These are phyloP conservation scores for Tubosaeta sp. DNA, from an alignment of 768 basidiomycete genomes.

Conservation along the genomic window DNA sequence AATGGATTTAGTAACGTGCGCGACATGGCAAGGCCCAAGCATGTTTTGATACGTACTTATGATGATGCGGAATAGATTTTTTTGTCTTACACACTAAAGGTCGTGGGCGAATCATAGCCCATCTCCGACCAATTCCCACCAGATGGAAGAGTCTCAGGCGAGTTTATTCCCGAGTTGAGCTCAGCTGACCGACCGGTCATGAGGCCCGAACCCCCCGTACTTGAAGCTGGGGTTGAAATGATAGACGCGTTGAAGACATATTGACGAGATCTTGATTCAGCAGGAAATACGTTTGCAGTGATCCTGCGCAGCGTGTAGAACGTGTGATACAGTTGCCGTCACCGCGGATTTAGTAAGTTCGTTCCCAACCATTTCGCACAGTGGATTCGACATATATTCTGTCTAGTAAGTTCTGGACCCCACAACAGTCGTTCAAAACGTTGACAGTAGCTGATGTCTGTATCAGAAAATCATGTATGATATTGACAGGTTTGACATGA, in stretches of 20 bases:
- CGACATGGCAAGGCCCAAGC: neutral
- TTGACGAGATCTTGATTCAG: neutral
- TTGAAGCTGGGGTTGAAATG: neutral
- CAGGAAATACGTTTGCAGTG: neutral
- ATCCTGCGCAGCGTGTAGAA: neutral
- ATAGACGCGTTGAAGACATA: neutral
- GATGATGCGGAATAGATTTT: slow-evolving; percentile 12
- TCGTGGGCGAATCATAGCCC: neutral
- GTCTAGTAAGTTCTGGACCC: neutral
- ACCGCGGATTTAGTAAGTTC: neutral
- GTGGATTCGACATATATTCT: neutral
- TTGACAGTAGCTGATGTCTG: neutral
- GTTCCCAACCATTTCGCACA: neutral
- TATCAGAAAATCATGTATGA: neutral
- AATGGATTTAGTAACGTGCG: slow-evolving; percentile 13
- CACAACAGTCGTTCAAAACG: neutral
- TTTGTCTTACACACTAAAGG: neutral
- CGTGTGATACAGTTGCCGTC: neutral
- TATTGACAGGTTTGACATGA: neutral
- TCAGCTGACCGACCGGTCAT: neutral
- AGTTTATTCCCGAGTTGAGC: neutral
- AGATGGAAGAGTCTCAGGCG: neutral
- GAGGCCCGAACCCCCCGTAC: neutral
- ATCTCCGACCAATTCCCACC: slow-evolving; percentile 8
- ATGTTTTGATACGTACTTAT: slow-evolving; percentile 16